A percentile compares a stretch with the other conserved stretches of the same genome.
Conservation (phyloP, 768 basidiomycete species). For the Kwoniella sp. region DNA sequence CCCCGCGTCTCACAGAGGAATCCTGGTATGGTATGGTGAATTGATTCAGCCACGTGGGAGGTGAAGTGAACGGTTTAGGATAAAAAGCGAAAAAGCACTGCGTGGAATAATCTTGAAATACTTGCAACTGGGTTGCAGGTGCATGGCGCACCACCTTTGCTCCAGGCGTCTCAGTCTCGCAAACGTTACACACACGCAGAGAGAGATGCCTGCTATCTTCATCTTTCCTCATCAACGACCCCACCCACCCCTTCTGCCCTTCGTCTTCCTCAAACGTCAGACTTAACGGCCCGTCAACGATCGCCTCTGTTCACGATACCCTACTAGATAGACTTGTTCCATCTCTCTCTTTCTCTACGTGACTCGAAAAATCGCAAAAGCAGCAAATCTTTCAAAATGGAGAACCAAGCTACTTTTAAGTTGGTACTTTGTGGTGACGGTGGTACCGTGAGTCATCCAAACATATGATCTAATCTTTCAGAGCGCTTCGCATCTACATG, state of each 20-base stretch:
- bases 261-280: not conserved
- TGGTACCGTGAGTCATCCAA: conserved; percentile 38
- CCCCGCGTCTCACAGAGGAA: no score
- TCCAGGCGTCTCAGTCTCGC: not conserved
- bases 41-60: no score
- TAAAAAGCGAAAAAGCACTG: no score
- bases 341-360: not conserved
- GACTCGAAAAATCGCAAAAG: not conserved
- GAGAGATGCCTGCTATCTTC: not conserved
- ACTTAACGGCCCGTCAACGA: not conserved
- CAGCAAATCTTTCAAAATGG: conserved; percentile 29
- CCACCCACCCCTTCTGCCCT: not conserved
- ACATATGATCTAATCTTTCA: not conserved
- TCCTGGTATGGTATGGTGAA: no score
- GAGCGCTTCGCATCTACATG: not conserved
- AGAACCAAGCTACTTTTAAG: conserved; percentile 85
- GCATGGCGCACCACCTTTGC: no score
- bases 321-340: not conserved
- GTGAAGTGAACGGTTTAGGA: no score
- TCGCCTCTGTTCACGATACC: not conserved
- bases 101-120: no score
- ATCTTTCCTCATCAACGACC: not conserved
- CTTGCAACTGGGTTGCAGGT: no score
- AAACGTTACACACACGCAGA: not conserved
- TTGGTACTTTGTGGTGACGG: conserved; percentile 86